Evolutionary conservation across 768 basidiomycete species (phyloP), one percentile per base, ranked within the genome.

Genomic region (Lentinula detonsa): DNA sequence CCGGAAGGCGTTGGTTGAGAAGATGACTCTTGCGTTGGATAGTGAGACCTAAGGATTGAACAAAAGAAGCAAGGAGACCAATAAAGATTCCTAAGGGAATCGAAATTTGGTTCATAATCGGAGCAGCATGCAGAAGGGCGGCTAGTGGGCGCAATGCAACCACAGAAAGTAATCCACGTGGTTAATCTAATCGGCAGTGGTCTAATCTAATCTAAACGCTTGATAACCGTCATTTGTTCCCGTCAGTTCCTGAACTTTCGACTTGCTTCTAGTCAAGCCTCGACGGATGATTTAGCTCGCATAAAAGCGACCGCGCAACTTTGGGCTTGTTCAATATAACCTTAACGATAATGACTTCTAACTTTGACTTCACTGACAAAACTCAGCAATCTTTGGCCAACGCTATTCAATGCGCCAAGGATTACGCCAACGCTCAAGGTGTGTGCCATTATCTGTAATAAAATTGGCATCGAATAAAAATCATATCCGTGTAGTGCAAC

Each of bases 11-110:
- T 66, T 93, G 90, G 69, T 95, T 91, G 54, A 87, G 75, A 53
- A 96, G 83, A 80, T 98, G 95, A 66, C 91, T 93, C 78, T 95
- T 94, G 62, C 95, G 86, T 71, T 96, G 95, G 59, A 98, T 86
- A 28, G 95, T 95, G 45, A 98, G 81, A 18, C 94, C 94, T 9
- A 95, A 77, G 21, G 90, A 91, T 73, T 96, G 94, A n/a, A 95
- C 78, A 69, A 90, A 91, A 5, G 89, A 91, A 15, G 93, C 90
- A 11, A 93, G 70, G 43, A 97, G 83, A 28, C 93, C 93, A 60
- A 80, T 75, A 62, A 76, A 61, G 55, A 84, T 83, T 42, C 81
- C 83, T 40, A 81, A 72, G 54, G 79, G 76, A 66, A 84, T 83
- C 33, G 57, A 59, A 28, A 59, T 59, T 33, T 49, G 45, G 48